A percentile compares a stretch with the other conserved stretches of the same genome.
These are phyloP conservation scores for Abrus pulchellus DNA, from an alignment of 306 rosid genomes.

Conservation along the genomic window DNA sequence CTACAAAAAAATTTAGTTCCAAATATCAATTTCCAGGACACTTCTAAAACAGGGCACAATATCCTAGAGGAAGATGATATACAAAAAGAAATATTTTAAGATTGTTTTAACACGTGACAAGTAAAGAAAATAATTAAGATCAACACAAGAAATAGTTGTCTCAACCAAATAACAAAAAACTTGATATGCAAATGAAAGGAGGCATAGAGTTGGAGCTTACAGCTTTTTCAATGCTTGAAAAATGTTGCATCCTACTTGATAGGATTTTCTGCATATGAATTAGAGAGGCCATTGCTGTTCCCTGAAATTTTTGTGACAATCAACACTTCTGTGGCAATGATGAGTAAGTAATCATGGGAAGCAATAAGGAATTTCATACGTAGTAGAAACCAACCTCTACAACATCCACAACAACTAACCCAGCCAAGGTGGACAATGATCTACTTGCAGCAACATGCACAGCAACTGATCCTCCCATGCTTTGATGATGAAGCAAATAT, in stretches of 20 bases:
- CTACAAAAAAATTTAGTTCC: background rate
- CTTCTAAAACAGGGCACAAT: conserved; percentile 23
- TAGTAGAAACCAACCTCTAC: conserved; percentile 78
- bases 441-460: conserved; percentile 89
- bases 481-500: conserved; percentile 47
- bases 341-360: conserved; percentile 37
- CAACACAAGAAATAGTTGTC: conserved; percentile 23
- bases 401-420: conserved; percentile 95
- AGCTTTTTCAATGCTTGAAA: conserved; percentile 90
- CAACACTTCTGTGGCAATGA: conserved; percentile 33
- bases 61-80: conserved; percentile 40
- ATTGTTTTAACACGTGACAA: conserved; percentile 21
- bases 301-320: conserved; percentile 66
- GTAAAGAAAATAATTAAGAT: conserved; percentile 39
- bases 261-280: conserved; percentile 96
- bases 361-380: conserved; percentile 7
- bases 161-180: conserved; percentile 16
- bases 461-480: conserved; percentile 99
- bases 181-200: conserved; percentile 33
- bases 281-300: conserved; percentile 96
- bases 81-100: conserved; percentile 21
- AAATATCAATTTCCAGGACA: conserved; percentile 27
- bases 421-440: conserved; percentile 79
- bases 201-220: conserved; percentile 52
- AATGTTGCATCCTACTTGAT: conserved; percentile 86